Percentiles rank a stretch among this genome's conserved stretches.
Evolutionary conservation across 768 basidiomycete genomes (phyloP).

Genomic region (Gloeostereum incarnatum): DNA sequence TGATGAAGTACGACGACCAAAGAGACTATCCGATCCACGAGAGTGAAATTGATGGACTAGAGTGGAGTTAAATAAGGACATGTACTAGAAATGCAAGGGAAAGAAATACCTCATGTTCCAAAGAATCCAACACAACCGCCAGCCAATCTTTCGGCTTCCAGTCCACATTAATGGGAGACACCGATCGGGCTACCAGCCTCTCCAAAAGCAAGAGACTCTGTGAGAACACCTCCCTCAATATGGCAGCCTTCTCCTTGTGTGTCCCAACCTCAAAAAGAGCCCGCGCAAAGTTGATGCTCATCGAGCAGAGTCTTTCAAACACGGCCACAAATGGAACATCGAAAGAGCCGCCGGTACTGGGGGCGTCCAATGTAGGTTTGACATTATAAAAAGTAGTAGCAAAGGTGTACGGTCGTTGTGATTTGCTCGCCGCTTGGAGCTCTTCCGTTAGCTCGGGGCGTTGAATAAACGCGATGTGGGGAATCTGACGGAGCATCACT

Average conservation of each 20-base stretch:
- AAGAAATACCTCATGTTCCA: slow-evolving; percentile 44
- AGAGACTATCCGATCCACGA: slow-evolving; percentile 55
- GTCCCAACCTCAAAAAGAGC: slow-evolving; percentile 18
- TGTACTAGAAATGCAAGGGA: background rate
- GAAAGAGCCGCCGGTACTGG: slow-evolving; percentile 16
- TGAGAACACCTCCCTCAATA: slow-evolving; percentile 42
- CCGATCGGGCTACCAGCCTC: slow-evolving; percentile 36
- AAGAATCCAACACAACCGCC: slow-evolving; percentile 33
- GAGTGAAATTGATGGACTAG: slow-evolving; percentile 55
- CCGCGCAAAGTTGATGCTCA: slow-evolving; percentile 36
- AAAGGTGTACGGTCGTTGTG: slow-evolving; percentile 39
- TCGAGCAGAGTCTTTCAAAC: slow-evolving; percentile 42
- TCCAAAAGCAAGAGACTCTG: slow-evolving; percentile 41
- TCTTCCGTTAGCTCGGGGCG: slow-evolving; percentile 37
- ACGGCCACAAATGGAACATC: slow-evolving; percentile 45
- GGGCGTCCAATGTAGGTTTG: slow-evolving; percentile 13
- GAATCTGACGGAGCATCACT: slow-evolving; percentile 41
- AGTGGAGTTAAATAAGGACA: slow-evolving; percentile 6
- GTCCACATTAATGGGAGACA: slow-evolving; percentile 24
- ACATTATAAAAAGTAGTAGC: slow-evolving; percentile 57
- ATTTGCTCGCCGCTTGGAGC: slow-evolving; percentile 18
- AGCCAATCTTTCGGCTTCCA: slow-evolving; percentile 71
- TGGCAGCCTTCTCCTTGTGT: slow-evolving; percentile 17
- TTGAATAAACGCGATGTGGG: slow-evolving; percentile 37
- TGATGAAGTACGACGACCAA: slow-evolving; percentile 47